These are phyloP conservation scores for Scutellaria baicalensis DNA, from an alignment of 257 asterid genomes.

Conservation along the genomic window DNA sequence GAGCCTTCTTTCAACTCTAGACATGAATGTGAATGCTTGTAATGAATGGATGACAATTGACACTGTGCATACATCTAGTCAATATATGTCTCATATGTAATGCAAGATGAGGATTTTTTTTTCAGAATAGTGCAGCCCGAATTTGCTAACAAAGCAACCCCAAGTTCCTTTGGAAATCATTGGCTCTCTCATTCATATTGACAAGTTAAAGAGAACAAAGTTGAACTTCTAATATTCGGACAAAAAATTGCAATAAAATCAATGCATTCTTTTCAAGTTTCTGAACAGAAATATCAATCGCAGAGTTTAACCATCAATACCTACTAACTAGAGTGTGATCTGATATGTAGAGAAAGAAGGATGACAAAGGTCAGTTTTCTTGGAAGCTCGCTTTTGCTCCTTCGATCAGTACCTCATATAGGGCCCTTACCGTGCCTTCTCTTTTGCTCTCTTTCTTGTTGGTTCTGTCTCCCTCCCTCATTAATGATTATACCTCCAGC, in stretches of 20 bases:
- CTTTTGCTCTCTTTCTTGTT: slow-evolving; percentile 22
- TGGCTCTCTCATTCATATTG: not conserved
- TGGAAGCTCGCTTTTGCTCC: slow-evolving; percentile 58
- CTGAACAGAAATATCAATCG: not conserved
- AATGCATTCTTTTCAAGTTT: not conserved
- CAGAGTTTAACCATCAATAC: not conserved
- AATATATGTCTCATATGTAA: no score
- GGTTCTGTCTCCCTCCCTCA: slow-evolving; percentile 21
- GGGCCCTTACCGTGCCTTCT: slow-evolving; percentile 21
- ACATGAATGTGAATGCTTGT: not conserved
- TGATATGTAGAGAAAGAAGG: slow-evolving; percentile 24
- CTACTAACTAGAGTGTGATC: not conserved
- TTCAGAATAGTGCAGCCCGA: no score
- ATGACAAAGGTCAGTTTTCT: slow-evolving; percentile 31
- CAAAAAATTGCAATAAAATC: not conserved
- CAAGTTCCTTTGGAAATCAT: not conserved
- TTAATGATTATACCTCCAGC: slow-evolving; percentile 60
- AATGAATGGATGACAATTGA: not conserved
- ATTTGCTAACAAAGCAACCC: no score
- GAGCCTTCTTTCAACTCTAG: not conserved
- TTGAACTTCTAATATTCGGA: not conserved
- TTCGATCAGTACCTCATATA: slow-evolving; percentile 19
- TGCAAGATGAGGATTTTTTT: no score
- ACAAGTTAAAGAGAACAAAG: not conserved
- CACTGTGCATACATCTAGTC: not conserved